phyloP scores from a whole-genome alignment of 441 rosid genomes.

The Raphanus hybrid region DNA sequence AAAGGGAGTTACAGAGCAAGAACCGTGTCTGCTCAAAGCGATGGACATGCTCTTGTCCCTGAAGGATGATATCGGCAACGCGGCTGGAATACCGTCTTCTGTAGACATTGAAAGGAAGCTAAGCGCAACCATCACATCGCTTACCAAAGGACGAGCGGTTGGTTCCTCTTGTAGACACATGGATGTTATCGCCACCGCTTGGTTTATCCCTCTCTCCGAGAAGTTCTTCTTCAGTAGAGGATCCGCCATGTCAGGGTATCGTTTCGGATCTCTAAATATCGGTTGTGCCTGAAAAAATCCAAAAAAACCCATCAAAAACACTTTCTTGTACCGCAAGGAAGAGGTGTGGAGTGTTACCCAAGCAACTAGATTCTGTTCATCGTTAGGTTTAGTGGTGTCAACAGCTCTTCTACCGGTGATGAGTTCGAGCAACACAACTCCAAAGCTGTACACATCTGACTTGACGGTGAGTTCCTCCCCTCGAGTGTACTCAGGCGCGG shows the following conservation, averaged over 20 bases:
- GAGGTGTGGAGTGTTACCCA: conserved; percentile 57
- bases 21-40: conserved; percentile 37
- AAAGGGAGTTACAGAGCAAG: conserved; percentile 15
- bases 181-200: conserved; percentile 87
- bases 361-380: conserved; percentile 83
- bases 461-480: conserved; percentile 62
- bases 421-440: conserved; percentile 86
- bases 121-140: conserved; percentile 74
- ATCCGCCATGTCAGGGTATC: conserved; percentile 82
- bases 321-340: neutral
- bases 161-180: conserved; percentile 94
- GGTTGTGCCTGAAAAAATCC: conserved; percentile 81
- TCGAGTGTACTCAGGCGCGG: conserved; percentile 74
- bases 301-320: neutral
- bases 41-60: conserved; percentile 38
- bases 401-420: conserved; percentile 78
- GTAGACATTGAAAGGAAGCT: conserved; percentile 62
- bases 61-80: conserved; percentile 36
- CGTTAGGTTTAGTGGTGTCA: conserved; percentile 67
- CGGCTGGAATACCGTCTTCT: conserved; percentile 38
- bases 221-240: conserved; percentile 55
- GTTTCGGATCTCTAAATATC: conserved; percentile 74
- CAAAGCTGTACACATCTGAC: conserved; percentile 90
- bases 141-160: conserved; percentile 78
- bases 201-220: conserved; percentile 78